Evolutionary conservation across 2,329 filamentous ascomycete genomes (phyloP).

Genomic region (Talaromyces albobiverticillius): DNA sequence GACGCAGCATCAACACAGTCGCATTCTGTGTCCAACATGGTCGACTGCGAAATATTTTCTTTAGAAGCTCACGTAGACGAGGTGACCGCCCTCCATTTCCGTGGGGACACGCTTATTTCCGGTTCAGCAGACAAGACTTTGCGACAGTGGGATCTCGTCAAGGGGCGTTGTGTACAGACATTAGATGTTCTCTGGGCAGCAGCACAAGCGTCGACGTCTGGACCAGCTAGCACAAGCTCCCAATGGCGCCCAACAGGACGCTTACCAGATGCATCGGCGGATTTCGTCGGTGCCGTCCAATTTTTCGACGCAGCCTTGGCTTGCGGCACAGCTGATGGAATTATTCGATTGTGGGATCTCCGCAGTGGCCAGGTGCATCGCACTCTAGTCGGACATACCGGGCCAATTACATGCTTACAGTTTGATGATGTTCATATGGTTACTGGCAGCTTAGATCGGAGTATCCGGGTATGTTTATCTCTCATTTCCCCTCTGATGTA

Average conservation of each 20-base stretch:
- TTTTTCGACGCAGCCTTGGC: slow-evolving; percentile 95
- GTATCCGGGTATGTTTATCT: slow-evolving; percentile 72
- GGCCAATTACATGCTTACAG: slow-evolving; percentile 87
- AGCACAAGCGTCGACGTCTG: slow-evolving; percentile 75
- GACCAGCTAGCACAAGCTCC: slow-evolving; percentile 52
- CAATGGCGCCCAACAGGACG: slow-evolving; percentile 70
- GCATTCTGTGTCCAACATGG: slow-evolving; percentile 70
- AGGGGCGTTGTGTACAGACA: slow-evolving; percentile 95
- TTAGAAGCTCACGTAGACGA: slow-evolving; percentile 89
- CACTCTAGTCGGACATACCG: slow-evolving; percentile 92
- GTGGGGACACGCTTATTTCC: slow-evolving; percentile 84
- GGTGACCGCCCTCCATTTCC: slow-evolving; percentile 89
- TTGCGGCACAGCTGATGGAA: slow-evolving; percentile 94
- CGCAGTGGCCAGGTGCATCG: slow-evolving; percentile 95
- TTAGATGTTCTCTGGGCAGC: slow-evolving; percentile 98
- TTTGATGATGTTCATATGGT: slow-evolving; percentile 96
- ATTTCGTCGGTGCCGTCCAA: slow-evolving; percentile 92
- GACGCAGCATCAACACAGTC: slow-evolving; percentile 67
- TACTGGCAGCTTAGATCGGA: slow-evolving; percentile 87
- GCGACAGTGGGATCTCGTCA: slow-evolving; percentile 95
- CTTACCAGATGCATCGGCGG: slow-evolving; percentile 65
- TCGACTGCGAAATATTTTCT: slow-evolving; percentile 83
- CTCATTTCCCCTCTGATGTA: not conserved
- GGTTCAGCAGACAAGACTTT: slow-evolving; percentile 97
- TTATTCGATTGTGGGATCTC: slow-evolving; percentile 96